Conservation (phyloP, 352 stramenopile species). For the Phytophthora sp. region DNA sequence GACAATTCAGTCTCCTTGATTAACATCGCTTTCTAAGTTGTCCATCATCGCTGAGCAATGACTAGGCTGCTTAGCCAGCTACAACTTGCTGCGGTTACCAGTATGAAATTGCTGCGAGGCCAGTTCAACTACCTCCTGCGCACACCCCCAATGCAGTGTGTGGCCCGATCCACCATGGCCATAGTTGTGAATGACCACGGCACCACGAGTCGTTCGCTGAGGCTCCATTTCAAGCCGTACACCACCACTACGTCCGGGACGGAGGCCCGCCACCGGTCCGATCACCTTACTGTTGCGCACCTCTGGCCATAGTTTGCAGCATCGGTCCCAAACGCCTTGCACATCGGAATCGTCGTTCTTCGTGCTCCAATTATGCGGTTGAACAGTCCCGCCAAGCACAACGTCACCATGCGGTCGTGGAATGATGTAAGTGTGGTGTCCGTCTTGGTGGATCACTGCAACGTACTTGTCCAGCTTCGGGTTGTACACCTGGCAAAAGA, state of each 20-base stretch:
- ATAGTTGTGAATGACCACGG: conserved; percentile 76
- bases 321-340: conserved; percentile 57
- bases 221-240: conserved; percentile 58
- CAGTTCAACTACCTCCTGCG: conserved; percentile 50
- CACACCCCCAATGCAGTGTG: conserved; percentile 75
- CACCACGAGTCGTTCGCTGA: conserved; percentile 34
- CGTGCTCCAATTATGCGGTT: conserved; percentile 61
- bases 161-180: conserved; percentile 69
- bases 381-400: conserved; percentile 67
- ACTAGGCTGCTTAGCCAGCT: too few relatives aligned
- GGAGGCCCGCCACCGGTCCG: conserved; percentile 45
- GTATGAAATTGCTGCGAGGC: conserved; percentile 28
- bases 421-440: conserved; percentile 73
- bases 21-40: too few relatives aligned
- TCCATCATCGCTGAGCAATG: too few relatives aligned
- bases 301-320: conserved; percentile 44
- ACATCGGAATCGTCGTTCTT: conserved; percentile 49
- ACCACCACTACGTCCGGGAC: conserved; percentile 43
- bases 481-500: conserved; percentile 43
- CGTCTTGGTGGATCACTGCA: conserved; percentile 50
- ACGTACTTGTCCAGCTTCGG: conserved; percentile 54
- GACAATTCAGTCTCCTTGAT: too few relatives aligned
- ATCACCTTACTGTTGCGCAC: conserved; percentile 53
- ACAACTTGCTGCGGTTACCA: conserved; percentile 9
- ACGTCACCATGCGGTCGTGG: conserved; percentile 64